These are phyloP conservation scores for Erodium moschatum DNA, from an alignment of 441 rosid species.

Conservation along the genomic window DNA sequence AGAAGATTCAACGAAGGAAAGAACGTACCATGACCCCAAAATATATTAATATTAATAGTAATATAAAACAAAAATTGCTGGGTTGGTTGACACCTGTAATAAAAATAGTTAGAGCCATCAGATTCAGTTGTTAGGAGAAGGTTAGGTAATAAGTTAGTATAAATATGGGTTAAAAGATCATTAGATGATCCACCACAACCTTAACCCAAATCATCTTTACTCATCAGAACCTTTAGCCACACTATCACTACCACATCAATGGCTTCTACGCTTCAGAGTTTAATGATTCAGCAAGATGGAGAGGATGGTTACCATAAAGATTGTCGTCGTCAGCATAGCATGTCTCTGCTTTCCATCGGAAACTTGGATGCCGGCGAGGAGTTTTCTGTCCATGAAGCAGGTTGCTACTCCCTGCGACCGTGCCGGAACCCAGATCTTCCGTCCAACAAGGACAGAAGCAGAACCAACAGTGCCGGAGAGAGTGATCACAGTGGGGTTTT, in stretches of 20 bases:
- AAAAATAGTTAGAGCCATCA: too few species aligned
- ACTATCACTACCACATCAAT: background rate
- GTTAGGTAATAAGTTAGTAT: background rate
- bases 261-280: background rate
- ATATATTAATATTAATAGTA: background rate
- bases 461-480: slow-evolving; percentile 25
- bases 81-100: background rate
- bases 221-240: background rate
- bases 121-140: background rate
- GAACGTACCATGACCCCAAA: background rate
- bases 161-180: slow-evolving; percentile 1
- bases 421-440: slow-evolving; percentile 22
- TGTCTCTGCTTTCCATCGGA: slow-evolving; percentile 43
- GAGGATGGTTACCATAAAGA: background rate
- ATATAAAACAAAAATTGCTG: background rate
- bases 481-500: slow-evolving; percentile 39
- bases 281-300: background rate
- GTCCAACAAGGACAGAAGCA: slow-evolving; percentile 31
- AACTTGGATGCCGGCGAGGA: slow-evolving; percentile 65
- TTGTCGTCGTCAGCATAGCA: background rate
- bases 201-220: background rate
- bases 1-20: background rate
- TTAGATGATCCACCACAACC: background rate
- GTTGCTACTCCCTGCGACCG: slow-evolving; percentile 46
- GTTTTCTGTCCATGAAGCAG: slow-evolving; percentile 35